These are phyloP conservation scores for Fusarium sambucinum DNA, from an alignment of 2,329 filamentous ascomycete species.

Conservation along the genomic window DNA sequence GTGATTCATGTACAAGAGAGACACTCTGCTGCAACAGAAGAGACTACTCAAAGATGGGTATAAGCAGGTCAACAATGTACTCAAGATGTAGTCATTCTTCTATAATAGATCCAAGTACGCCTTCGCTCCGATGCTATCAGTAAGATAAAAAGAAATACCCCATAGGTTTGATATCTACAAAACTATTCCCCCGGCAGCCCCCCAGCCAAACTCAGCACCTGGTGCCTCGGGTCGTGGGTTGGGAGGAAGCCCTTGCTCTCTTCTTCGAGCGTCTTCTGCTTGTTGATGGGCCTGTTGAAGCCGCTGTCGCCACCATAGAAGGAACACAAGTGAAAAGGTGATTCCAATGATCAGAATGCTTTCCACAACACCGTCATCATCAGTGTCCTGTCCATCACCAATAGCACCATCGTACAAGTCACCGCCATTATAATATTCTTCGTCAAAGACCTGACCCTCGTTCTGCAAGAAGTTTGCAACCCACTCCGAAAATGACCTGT, in stretches of 20 bases:
- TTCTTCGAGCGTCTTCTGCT: conserved; percentile 50
- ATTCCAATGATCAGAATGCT: conserved; percentile 85
- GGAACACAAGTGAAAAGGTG: conserved; percentile 76
- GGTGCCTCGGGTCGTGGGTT: conserved; percentile 43
- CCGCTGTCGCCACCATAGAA: conserved; percentile 85
- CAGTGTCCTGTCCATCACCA: conserved; percentile 71
- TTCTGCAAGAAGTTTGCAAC: conserved; percentile 84
- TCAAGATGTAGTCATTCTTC: conserved; percentile 3
- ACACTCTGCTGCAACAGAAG: not conserved
- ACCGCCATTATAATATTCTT: conserved; percentile 65
- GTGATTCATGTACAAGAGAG: not conserved
- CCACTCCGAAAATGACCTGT: conserved; percentile 88
- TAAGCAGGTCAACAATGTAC: not conserved
- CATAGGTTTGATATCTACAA: conserved; percentile 42
- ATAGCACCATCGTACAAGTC: conserved; percentile 68
- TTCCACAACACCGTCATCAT: conserved; percentile 81
- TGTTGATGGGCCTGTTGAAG: conserved; percentile 69
- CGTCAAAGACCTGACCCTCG: conserved; percentile 74
- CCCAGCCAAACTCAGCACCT: conserved; percentile 53
- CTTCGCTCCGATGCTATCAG: conserved; percentile 47
- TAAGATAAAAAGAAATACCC: conserved; percentile 42
- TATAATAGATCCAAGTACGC: conserved; percentile 46
- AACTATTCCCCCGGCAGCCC: conserved; percentile 54
- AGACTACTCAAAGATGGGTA: not conserved
- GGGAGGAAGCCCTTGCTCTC: conserved; percentile 50